These are phyloP conservation scores for Arthrobotrys iridis DNA, from an alignment of 2,329 filamentous ascomycete genomes.

Conservation along the genomic window DNA sequence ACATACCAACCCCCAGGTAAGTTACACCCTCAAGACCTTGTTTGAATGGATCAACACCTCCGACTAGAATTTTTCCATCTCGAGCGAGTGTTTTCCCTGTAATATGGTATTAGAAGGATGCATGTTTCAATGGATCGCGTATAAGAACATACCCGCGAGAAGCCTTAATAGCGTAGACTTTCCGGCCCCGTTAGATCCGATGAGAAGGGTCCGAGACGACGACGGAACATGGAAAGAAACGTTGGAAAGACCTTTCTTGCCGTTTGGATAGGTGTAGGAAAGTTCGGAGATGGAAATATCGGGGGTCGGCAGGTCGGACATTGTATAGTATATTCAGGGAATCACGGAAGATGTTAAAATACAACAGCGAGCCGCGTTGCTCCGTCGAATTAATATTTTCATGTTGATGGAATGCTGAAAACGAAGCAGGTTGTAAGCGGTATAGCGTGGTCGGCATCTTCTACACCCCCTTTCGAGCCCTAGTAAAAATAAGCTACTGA, in stretches of 20 bases:
- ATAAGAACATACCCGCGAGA: constrained; percentile 63
- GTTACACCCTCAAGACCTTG: constrained; percentile 90
- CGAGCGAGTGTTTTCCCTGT: constrained; percentile 95
- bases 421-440: constrained; percentile 5
- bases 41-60: constrained; percentile 90
- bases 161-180: constrained; percentile 97
- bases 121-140: background rate
- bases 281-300: constrained; percentile 77
- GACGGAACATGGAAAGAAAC: constrained; percentile 80
- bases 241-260: constrained; percentile 78
- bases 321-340: background rate
- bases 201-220: constrained; percentile 85
- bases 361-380: background rate
- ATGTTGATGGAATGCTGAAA: no score
- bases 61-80: constrained; percentile 76
- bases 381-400: background rate
- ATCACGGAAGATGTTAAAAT: background rate
- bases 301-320: constrained; percentile 32
- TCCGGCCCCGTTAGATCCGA: constrained; percentile 95
- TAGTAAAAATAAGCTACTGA: no score
- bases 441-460: background rate
- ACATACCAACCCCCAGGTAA: constrained; percentile 78
- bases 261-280: constrained; percentile 88
- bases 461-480: no score
- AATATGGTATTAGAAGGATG: background rate